Evolutionary conservation across 768 basidiomycete genomes (phyloP), one percentile per base, ranked within the genome.

Genomic region (Amanita thiersii): DNA sequence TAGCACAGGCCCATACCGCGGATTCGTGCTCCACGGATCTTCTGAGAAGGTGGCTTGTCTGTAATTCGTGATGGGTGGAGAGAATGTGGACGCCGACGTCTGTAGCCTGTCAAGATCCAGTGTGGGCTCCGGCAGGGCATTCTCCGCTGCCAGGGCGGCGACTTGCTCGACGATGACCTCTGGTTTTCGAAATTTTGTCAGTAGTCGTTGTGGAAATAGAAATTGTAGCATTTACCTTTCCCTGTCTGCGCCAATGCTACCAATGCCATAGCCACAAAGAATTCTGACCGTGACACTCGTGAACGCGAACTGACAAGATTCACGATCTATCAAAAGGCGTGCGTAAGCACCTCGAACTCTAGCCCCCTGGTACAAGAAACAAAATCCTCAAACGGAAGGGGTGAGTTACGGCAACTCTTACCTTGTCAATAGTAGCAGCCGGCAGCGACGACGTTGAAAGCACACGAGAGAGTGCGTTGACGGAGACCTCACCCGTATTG

Each of bases 211-310:
- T n/a, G 28, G 6, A 26, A n/a, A 39, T 24, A 25, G 14, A 8
- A 45, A 14, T 24, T 20, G 20, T 21, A 26, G 10, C 4, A 51
- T 62, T 18, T 43, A 85, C 87, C 87, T 73, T 81, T 80, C 3
- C 79, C 81, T 4, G 77, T 65, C 60, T 97, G 92, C 4, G 87
- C 88, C 3, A 94, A 66, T 2, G 88, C 87, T 33, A 87, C 88
- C 10, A 97, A 69, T 8, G 87, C 89, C 18, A 97, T 62, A 7
- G 90, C 87, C 8, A 93, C 86, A 57, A 86, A 93, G 66, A 94
- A 93, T 56, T 97, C 92, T 43, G 83, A 77, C 50, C 79, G 87
- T 5, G 88, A 87, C 26, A 97, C 84, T 38, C 81, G 72, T 32
- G 86, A 72, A 45, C 74, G 73, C 24, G 82, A 81, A 60, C 86